These are phyloP conservation scores for Sicyos baderoa DNA, from an alignment of 306 rosid species.

Conservation along the genomic window DNA sequence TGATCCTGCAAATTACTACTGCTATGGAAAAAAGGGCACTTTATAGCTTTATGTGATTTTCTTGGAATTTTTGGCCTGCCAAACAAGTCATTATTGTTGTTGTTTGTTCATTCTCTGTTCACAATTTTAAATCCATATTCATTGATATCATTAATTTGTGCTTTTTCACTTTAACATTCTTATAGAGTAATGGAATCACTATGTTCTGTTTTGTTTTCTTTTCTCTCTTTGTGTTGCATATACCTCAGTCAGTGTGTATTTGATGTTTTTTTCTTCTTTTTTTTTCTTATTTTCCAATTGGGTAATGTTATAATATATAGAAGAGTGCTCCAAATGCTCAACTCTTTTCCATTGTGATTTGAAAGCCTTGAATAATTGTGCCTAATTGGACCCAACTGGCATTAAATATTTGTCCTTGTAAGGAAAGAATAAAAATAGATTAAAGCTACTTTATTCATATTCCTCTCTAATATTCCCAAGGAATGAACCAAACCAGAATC, in stretches of 20 bases:
- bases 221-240: conserved; percentile 10
- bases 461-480: not conserved
- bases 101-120: not conserved
- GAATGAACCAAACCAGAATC: conserved; percentile 15
- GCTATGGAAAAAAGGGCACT: not conserved
- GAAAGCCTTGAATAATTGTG: conserved; percentile 17
- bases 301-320: not conserved
- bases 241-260: conserved; percentile 13
- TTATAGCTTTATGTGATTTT: conserved; percentile 9
- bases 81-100: conserved; percentile 13
- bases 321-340: not conserved
- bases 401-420: conserved; percentile 23
- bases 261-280: not conserved
- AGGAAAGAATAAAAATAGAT: conserved; percentile 41
- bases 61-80: conserved; percentile 10
- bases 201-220: not conserved
- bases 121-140: not conserved
- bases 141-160: not conserved
- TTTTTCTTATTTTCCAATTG: not conserved
- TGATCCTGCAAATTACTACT: not conserved
- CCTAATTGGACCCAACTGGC: conserved; percentile 19
- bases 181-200: conserved; percentile 8
- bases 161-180: conserved; percentile 14
- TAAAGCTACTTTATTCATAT: conserved; percentile 18
- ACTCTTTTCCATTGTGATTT: conserved; percentile 7